Conservation (phyloP, 176 grass and related monocot species). For the Elaeis guineensis region DNA sequence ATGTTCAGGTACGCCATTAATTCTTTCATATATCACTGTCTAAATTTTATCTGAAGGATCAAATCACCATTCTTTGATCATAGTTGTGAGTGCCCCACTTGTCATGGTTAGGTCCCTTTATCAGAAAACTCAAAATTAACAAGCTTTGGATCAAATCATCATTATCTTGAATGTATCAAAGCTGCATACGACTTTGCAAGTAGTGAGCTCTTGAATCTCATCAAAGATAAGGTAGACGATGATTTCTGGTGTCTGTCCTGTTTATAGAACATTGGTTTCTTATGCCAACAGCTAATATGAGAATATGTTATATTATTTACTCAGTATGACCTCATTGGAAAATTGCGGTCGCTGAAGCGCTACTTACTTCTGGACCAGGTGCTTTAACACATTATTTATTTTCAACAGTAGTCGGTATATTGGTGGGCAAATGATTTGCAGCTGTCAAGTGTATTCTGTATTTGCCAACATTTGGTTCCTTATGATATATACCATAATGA, state of each 20-base stretch:
- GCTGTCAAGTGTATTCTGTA: neutral
- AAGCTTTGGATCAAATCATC: conserved; percentile 82
- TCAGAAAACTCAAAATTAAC: conserved; percentile 94
- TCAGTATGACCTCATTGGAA: conserved; percentile 85
- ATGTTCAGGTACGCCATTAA: conserved; percentile 53
- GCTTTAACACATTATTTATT: conserved; percentile 6
- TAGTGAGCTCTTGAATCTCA: conserved; percentile 77
- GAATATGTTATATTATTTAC: neutral
- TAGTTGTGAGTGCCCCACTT: neutral
- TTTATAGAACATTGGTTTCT: neutral
- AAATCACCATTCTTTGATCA: neutral
- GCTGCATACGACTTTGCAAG: conserved; percentile 99
- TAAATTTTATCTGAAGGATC: no score
- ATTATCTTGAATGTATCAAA: conserved; percentile 97
- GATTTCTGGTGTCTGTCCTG: neutral
- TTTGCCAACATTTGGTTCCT: no score
- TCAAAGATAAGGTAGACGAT: conserved; percentile 71
- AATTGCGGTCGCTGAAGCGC: conserved; percentile 84
- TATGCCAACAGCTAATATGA: conserved; percentile 17
- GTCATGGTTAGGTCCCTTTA: conserved; percentile 52
- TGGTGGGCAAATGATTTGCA: neutral
- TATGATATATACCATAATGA: no score
- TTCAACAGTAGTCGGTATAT: neutral
- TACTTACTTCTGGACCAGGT: conserved; percentile 96
- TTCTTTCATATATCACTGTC: no score